Evolutionary conservation across 1,284 basidiomycete genomes (phyloP).

Genomic region (Apiotrichum siamense): DNA sequence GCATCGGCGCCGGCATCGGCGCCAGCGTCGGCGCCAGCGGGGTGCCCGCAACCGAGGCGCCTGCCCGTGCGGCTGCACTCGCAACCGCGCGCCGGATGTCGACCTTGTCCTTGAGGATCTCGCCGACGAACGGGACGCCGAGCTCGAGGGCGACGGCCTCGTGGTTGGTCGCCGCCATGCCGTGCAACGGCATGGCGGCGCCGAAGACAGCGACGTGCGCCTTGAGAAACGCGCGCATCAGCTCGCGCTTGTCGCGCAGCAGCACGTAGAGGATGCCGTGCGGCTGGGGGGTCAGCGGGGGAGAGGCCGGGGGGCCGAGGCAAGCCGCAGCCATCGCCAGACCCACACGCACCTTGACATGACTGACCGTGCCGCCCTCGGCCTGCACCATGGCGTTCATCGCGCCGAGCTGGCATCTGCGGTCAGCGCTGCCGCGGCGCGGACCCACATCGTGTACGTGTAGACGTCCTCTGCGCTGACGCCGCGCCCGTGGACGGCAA

Average conservation of each 20-base stretch:
- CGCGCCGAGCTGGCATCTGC: slow-evolving; percentile 30
- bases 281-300: not conserved
- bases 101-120: slow-evolving; percentile 23
- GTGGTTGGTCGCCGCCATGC: slow-evolving; percentile 34
- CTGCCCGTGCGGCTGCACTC: no score
- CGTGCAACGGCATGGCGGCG: slow-evolving; percentile 27
- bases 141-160: slow-evolving; percentile 28
- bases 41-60: no score
- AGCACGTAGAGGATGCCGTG: slow-evolving; percentile 19
- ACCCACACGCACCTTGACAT: slow-evolving; percentile 16
- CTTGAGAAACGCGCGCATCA: slow-evolving; percentile 28
- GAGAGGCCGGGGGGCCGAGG: no score
- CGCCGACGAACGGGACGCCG: slow-evolving; percentile 32
- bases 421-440: not conserved
- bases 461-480: slow-evolving; percentile 3
- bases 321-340: not conserved
- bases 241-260: slow-evolving; percentile 23
- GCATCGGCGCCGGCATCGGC: no score
- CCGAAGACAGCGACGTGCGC: slow-evolving; percentile 26
- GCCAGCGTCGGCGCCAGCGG: no score
- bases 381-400: slow-evolving; percentile 29
- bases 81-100: not conserved
- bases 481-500: not conserved
- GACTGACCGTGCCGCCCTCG: slow-evolving; percentile 24
- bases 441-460: not conserved